Conservation (phyloP, 306 rosid species). For the Carpinus fangiana region DNA sequence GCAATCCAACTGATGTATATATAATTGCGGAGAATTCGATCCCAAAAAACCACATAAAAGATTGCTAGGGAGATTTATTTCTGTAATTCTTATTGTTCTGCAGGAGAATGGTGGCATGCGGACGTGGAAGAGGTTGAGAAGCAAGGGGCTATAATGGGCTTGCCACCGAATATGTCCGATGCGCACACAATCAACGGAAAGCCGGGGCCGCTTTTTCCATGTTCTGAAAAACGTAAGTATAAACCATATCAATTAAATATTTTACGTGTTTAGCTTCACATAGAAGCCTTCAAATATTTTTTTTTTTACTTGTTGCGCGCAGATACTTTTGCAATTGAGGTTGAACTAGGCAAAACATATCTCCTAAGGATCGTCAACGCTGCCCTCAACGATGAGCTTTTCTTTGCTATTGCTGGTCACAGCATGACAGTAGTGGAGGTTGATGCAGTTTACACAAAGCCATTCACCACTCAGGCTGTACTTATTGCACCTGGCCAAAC, state of each 20-base stretch:
- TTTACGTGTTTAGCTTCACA: background rate
- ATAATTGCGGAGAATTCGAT: no score
- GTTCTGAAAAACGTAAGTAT: constrained; percentile 76
- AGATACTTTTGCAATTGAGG: constrained; percentile 83
- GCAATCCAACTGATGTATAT: no score
- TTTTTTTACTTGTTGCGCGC: background rate
- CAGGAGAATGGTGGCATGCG: constrained; percentile 86
- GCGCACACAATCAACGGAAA: constrained; percentile 93
- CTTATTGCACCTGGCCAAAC: constrained; percentile 86
- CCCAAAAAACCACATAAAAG: no score
- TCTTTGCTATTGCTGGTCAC: constrained; percentile 74
- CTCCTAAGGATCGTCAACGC: constrained; percentile 71
- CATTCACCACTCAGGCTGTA: constrained; percentile 68
- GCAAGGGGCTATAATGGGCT: constrained; percentile 66
- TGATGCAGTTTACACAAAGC: constrained; percentile 86
- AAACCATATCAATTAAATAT: no score
- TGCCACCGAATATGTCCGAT: constrained; percentile 86
- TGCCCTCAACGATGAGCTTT: constrained; percentile 72
- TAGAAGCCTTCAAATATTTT: background rate
- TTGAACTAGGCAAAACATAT: constrained; percentile 69
- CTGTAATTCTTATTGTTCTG: background rate
- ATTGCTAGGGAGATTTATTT: no score
- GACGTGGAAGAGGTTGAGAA: constrained; percentile 73
- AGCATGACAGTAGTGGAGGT: constrained; percentile 84
- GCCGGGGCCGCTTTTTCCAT: constrained; percentile 91